phyloP scores from a whole-genome alignment of 768 basidiomycete genomes.

The Lactifluus rugatus region DNA sequence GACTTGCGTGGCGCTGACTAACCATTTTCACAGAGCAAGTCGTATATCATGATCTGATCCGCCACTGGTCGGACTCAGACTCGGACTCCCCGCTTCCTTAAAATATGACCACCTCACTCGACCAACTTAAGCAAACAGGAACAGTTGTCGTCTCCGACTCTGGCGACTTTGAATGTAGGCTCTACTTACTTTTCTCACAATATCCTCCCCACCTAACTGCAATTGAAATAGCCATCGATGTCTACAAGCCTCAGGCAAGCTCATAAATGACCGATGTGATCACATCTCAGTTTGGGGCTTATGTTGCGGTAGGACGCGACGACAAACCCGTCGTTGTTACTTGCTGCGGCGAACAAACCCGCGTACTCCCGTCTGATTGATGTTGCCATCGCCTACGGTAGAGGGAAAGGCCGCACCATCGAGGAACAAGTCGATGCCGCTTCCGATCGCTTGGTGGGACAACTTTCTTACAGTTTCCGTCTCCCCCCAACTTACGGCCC shows the following conservation, averaged over 20 bases:
- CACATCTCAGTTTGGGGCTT: neutral
- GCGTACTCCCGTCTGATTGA: slow-evolving; percentile 79
- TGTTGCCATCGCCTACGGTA: slow-evolving; percentile 61
- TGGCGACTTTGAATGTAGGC: slow-evolving; percentile 81
- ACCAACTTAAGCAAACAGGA: slow-evolving; percentile 80
- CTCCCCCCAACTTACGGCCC: slow-evolving; percentile 1
- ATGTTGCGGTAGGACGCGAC: slow-evolving; percentile 69
- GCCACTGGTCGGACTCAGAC: neutral
- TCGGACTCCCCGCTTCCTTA: neutral
- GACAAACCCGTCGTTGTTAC: slow-evolving; percentile 92
- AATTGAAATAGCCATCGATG: slow-evolving; percentile 64
- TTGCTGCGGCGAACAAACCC: slow-evolving; percentile 86
- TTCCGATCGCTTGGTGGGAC: slow-evolving; percentile 80
- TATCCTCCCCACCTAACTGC: slow-evolving; percentile 10
- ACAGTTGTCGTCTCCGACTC: slow-evolving; percentile 97
- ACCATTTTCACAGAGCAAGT: too few relatives aligned
- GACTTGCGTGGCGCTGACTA: too few relatives aligned
- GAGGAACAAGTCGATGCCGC: slow-evolving; percentile 73
- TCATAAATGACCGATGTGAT: neutral
- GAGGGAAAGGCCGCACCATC: slow-evolving; percentile 68
- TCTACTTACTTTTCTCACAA: neutral
- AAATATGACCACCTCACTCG: slow-evolving; percentile 68
- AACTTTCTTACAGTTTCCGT: slow-evolving; percentile 15
- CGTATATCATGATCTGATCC: too few relatives aligned
- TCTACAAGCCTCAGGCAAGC: slow-evolving; percentile 85